Base-by-base conservation (phyloP, 2,329 filamentous ascomycete genomes). In the Bipolaris sorokiniana region DNA sequence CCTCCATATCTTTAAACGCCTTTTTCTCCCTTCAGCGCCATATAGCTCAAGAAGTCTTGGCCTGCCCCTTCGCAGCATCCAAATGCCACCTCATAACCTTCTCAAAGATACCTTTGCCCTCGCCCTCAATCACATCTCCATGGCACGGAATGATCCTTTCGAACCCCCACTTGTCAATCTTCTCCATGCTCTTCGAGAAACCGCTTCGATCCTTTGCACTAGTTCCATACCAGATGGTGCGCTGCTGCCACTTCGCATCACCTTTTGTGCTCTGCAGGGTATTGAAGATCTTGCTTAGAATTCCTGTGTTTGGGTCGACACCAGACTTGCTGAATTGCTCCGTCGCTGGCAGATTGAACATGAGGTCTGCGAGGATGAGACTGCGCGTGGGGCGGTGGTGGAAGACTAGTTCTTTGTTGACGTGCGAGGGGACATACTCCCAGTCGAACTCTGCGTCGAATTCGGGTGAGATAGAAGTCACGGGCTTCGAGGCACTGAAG, bases 351-450 rank as follows among this genome's bases (percentile, higher is more conserved):
- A 97, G 79, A 76, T 97, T 98, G 83, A 98, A 98, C 64, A 98
- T 74, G 40, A 98, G 78, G 76, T 99, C 95, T 5, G 92, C 95
- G 78, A 97, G 81, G 71, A 99, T 93, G 42, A 99, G 79, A 0
- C 92, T 90, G 54, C 82, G 81, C 11, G 90, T 88, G 0, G 91
- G 92, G 73, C 88, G 89, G 82, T 96, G 92, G 71, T 88, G 80
- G 78, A 98, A 92, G 23, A 95, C 92, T 28, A 98, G 80, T 78
- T 99, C 95, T 72, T 91, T 90, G 80, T 96, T 97, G 28, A 82
- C 79, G 76, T 98, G 87, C 3, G 86, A 86, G 66, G 90, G 84
- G 54, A 97, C 88, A 75, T 90, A 97, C 77, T 97, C 93, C 65
- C 74, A 87, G 34, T 91, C 88, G 71, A 98, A 97, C 65, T 98